Percentiles rank a stretch among this genome's conserved stretches.
phyloP scores from a whole-genome alignment of 495 filamentous ascomycete genomes.

The Daldinia vernicosa region DNA sequence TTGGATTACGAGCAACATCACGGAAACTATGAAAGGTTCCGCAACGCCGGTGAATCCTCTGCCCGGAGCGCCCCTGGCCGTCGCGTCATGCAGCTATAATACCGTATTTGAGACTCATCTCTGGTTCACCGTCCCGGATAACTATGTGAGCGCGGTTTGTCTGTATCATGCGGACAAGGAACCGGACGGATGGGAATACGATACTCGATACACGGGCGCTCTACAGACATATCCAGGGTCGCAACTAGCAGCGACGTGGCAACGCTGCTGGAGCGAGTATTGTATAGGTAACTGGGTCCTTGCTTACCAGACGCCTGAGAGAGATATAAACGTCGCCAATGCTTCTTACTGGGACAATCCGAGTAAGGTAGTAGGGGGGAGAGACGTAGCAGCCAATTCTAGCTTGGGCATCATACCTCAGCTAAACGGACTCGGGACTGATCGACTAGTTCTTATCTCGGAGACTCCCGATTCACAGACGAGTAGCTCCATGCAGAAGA shows the following conservation, averaged over 20 bases:
- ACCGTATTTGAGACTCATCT: background rate
- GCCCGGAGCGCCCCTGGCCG: conserved; percentile 8
- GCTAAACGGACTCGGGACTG: background rate
- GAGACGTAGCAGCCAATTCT: conserved; percentile 6
- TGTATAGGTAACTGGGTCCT: conserved; percentile 17
- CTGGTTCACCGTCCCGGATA: conserved; percentile 21
- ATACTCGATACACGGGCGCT: background rate
- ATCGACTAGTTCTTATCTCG: conserved; percentile 2
- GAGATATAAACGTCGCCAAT: conserved; percentile 22
- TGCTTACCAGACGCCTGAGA: conserved; percentile 19
- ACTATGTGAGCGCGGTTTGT: background rate
- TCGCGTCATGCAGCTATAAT: background rate
- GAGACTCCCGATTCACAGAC: conserved; percentile 9
- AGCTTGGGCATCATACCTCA: conserved; percentile 23
- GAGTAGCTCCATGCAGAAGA: conserved; percentile 20
- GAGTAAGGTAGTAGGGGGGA: background rate
- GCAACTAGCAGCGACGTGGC: conserved; percentile 26
- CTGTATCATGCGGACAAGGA: background rate
- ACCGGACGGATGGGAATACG: conserved; percentile 19
- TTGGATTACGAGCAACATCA: conserved; percentile 31
- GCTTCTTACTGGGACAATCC: background rate
- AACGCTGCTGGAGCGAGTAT: conserved; percentile 10
- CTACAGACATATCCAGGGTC: background rate
- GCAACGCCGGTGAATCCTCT: background rate
- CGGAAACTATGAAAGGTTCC: conserved; percentile 6